Percentiles rank a stretch among this genome's conserved stretches.
These are phyloP conservation scores for Dissophora ornata DNA, from an alignment of 192 early-diverging fungal genomes.

Conservation along the genomic window DNA sequence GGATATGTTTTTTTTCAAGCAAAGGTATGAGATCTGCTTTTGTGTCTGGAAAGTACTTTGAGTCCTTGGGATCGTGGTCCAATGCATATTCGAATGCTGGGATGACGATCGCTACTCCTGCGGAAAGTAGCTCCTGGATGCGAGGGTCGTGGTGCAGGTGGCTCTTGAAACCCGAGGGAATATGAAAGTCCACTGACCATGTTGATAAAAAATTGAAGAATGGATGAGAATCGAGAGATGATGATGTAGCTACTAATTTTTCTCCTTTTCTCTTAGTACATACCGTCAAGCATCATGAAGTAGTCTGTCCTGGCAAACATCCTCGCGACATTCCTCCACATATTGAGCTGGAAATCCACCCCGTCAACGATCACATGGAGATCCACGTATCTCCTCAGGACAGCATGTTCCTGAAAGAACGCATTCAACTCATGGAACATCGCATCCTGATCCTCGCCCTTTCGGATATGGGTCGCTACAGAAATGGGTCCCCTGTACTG, in stretches of 20 bases:
- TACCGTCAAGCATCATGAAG: conserved; percentile 71
- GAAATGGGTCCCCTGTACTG: conserved; percentile 68
- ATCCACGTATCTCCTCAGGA: conserved; percentile 64
- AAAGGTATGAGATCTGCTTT: conserved; percentile 59
- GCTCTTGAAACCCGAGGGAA: conserved; percentile 63
- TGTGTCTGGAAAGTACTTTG: conserved; percentile 60
- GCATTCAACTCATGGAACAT: conserved; percentile 58
- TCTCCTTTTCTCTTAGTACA: not conserved
- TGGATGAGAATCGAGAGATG: not conserved
- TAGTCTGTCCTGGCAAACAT: conserved; percentile 72
- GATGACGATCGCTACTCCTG: conserved; percentile 63
- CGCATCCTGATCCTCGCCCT: conserved; percentile 57
- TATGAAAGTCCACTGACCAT: conserved; percentile 62
- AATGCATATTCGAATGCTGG: conserved; percentile 69
- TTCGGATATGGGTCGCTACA: conserved; percentile 66
- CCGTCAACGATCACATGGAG: conserved; percentile 69
- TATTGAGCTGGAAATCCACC: conserved; percentile 72
- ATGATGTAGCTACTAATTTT: too few species aligned
- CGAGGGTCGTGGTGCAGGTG: conserved; percentile 50
- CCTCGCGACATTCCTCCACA: conserved; percentile 73
- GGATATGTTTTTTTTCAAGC: conserved; percentile 59
- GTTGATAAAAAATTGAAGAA: not conserved
- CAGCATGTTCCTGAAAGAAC: conserved; percentile 59
- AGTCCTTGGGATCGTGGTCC: conserved; percentile 64
- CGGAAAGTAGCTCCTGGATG: conserved; percentile 58